These are phyloP conservation scores for Yamadazyma kitorensis DNA, from an alignment of 805 yeast genomes.

Conservation along the genomic window DNA sequence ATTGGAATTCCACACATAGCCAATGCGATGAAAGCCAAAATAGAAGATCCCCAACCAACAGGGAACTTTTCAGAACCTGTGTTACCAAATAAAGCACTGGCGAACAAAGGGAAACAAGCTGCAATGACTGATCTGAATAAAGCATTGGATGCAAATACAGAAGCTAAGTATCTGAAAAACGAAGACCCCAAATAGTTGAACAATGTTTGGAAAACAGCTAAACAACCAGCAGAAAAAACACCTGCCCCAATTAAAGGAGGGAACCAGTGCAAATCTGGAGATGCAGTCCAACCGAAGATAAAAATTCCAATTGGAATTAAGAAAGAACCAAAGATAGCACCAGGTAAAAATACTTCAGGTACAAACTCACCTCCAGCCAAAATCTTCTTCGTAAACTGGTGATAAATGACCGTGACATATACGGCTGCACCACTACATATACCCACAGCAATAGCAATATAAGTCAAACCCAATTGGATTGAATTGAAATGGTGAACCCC, in stretches of 20 bases:
- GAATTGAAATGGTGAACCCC: slow-evolving; percentile 44
- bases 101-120: slow-evolving; percentile 64
- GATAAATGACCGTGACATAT: slow-evolving; percentile 26
- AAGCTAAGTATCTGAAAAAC: slow-evolving; percentile 50
- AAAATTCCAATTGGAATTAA: slow-evolving; percentile 42
- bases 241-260: slow-evolving; percentile 44
- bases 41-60: slow-evolving; percentile 56
- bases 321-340: slow-evolving; percentile 40
- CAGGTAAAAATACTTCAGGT: slow-evolving; percentile 44
- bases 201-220: slow-evolving; percentile 49
- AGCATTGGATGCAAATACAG: slow-evolving; percentile 58
- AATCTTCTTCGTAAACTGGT: slow-evolving; percentile 19
- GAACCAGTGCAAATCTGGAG: slow-evolving; percentile 45
- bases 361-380: slow-evolving; percentile 22
- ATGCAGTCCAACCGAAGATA: slow-evolving; percentile 51
- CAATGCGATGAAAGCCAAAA: slow-evolving; percentile 42
- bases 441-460: slow-evolving; percentile 48
- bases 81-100: slow-evolving; percentile 54
- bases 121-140: slow-evolving; percentile 49
- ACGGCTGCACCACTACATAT: slow-evolving; percentile 33
- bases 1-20: slow-evolving; percentile 47
- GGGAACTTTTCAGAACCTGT: slow-evolving; percentile 50
- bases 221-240: slow-evolving; percentile 37
- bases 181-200: slow-evolving; percentile 49
- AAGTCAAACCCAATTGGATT: slow-evolving; percentile 48